Conservation (phyloP, 2,329 filamentous ascomycete species). For the Lachnellula cervina region DNA sequence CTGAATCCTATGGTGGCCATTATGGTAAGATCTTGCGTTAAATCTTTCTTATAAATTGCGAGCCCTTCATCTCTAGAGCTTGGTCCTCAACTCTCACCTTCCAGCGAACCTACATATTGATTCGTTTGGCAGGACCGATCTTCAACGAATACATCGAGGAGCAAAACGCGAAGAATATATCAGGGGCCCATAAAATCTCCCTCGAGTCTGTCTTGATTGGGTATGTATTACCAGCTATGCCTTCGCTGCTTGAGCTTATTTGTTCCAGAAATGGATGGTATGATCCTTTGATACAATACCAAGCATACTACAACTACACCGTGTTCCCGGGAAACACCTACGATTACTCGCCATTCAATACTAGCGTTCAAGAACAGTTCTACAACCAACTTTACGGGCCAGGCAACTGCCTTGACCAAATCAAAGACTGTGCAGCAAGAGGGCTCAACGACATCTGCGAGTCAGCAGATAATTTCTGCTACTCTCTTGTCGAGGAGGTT, state of each 20-base stretch:
- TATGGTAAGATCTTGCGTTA: neutral
- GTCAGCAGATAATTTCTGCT: constrained; percentile 52
- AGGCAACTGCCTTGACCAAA: constrained; percentile 56
- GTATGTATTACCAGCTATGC: constrained; percentile 3
- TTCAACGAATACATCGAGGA: constrained; percentile 54
- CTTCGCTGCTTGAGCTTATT: constrained; percentile 1
- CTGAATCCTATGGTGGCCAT: constrained; percentile 54
- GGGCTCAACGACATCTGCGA: constrained; percentile 48
- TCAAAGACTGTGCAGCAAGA: constrained; percentile 48
- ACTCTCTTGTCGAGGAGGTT: constrained; percentile 45
- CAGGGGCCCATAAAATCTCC: constrained; percentile 42
- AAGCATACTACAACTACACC: constrained; percentile 54
- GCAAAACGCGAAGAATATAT: constrained; percentile 54
- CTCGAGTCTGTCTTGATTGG: constrained; percentile 49
- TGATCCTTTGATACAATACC: constrained; percentile 51
- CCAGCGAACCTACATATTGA: neutral
- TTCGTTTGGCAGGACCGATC: constrained; percentile 37
- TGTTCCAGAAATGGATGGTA: constrained; percentile 49
- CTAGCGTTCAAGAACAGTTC: constrained; percentile 43
- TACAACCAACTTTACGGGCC: constrained; percentile 56
- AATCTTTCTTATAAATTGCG: neutral
- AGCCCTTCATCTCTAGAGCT: too few species aligned
- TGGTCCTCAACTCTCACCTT: neutral
- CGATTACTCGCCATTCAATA: constrained; percentile 48
- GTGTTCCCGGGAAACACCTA: constrained; percentile 54